phyloP scores from a whole-genome alignment of 768 basidiomycete species.

The Trametes sanguinea region DNA sequence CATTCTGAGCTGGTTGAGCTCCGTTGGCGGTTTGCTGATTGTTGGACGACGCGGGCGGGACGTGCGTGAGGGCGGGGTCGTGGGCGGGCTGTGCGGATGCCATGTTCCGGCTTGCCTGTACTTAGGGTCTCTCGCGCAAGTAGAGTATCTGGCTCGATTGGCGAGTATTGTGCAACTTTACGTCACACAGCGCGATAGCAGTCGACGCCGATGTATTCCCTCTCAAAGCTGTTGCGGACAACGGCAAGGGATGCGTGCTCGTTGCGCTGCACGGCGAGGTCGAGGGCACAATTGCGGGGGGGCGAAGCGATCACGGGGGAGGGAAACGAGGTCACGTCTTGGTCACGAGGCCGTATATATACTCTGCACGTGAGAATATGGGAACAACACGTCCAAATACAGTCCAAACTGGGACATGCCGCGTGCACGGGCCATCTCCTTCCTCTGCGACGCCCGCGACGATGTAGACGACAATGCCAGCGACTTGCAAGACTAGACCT shows the following conservation, averaged over 20 bases:
- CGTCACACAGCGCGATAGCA: neutral
- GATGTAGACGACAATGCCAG: neutral
- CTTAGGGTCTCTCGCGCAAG: neutral
- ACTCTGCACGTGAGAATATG: slow-evolving; percentile 31
- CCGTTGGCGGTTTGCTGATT: slow-evolving; percentile 22
- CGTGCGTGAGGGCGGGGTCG: slow-evolving; percentile 24
- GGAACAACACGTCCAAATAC: slow-evolving; percentile 33
- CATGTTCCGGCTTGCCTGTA: slow-evolving; percentile 16
- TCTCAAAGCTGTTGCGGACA: slow-evolving; percentile 8
- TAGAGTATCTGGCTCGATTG: neutral
- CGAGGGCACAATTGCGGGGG: slow-evolving; percentile 23
- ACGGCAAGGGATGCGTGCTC: slow-evolving; percentile 18
- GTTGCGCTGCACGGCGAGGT: slow-evolving; percentile 20
- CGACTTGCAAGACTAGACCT: too few species aligned
- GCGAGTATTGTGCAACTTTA: neutral
- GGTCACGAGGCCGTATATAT: slow-evolving; percentile 46
- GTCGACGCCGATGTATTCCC: neutral
- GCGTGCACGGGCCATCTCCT: slow-evolving; percentile 26
- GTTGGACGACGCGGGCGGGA: slow-evolving; percentile 6
- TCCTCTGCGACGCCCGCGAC: neutral
- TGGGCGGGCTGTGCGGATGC: slow-evolving; percentile 26
- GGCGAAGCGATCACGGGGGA: slow-evolving; percentile 46
- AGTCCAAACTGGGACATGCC: slow-evolving; percentile 28
- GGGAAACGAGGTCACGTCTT: slow-evolving; percentile 42
- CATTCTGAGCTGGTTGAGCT: slow-evolving; percentile 5